A percentile compares a stretch with the other conserved stretches of the same genome.
Evolutionary conservation across 106 monocot species (phyloP).

Genomic region (Dendrobium chrysotoxum): DNA sequence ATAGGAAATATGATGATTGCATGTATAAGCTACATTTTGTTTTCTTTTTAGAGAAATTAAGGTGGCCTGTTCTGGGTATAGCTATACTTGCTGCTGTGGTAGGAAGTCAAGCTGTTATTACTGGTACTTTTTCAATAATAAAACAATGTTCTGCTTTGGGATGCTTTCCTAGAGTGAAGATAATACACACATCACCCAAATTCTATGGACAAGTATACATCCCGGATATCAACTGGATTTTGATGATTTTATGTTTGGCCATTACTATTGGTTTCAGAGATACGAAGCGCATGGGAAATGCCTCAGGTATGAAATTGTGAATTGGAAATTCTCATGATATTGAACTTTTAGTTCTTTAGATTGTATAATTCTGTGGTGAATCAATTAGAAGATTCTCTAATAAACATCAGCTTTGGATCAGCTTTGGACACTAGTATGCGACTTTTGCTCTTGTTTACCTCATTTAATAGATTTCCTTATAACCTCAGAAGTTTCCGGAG

Average conservation of each 20-base stretch:
- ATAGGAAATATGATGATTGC: background rate
- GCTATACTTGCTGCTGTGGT: constrained; percentile 91
- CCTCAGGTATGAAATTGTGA: constrained; percentile 50
- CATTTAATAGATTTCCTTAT: background rate
- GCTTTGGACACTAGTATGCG: background rate
- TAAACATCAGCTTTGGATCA: background rate
- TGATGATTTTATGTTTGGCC: constrained; percentile 81
- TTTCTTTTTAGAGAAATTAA: constrained; percentile 38
- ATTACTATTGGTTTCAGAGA: constrained; percentile 80
- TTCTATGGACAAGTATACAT: constrained; percentile 86
- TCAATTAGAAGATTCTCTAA: background rate
- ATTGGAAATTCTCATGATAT: background rate
- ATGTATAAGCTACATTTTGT: constrained; percentile 1
- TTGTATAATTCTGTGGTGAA: background rate
- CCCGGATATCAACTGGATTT: constrained; percentile 87
- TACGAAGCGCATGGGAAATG: constrained; percentile 82
- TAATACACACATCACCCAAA: constrained; percentile 76
- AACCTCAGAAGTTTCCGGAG: background rate
- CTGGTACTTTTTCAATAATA: constrained; percentile 86
- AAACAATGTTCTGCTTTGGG: constrained; percentile 80
- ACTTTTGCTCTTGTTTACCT: background rate
- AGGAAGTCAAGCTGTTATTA: constrained; percentile 88
- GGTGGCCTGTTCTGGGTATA: constrained; percentile 83
- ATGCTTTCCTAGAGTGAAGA: constrained; percentile 84
- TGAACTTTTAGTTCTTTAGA: background rate